Evolutionary conservation across 2,329 filamentous ascomycete species (phyloP).

Genomic region (Dichotomopilus funicola): DNA sequence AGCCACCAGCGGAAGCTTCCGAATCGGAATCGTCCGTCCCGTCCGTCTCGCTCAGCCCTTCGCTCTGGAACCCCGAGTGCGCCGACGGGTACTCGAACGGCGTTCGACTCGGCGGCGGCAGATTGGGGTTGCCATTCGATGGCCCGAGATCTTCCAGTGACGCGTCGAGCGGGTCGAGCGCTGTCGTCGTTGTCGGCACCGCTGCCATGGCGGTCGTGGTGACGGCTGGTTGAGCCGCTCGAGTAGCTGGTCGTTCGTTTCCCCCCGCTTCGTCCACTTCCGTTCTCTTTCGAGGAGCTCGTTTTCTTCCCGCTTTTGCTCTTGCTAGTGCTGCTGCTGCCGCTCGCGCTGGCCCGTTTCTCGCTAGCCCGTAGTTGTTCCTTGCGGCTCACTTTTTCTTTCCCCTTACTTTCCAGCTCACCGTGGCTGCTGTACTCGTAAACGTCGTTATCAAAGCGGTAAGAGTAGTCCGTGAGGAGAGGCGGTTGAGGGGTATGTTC

Average conservation of each 20-base stretch:
- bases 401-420: not conserved
- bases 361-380: conserved; percentile 3
- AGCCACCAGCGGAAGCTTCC: conserved; percentile 46
- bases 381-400: conserved; percentile 11
- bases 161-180: conserved; percentile 36
- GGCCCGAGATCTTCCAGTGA: conserved; percentile 51
- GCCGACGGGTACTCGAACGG: conserved; percentile 37
- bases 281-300: conserved; percentile 1
- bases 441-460: conserved; percentile 15
- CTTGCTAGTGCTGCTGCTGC: conserved; percentile 14
- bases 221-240: not conserved
- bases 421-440: conserved; percentile 3
- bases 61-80: conserved; percentile 38
- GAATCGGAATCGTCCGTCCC: conserved; percentile 31
- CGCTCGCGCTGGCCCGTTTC: conserved; percentile 8
- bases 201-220: conserved; percentile 18
- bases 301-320: not conserved
- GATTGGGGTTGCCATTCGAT: conserved; percentile 29
- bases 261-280: conserved; percentile 2
- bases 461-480: conserved; percentile 15
- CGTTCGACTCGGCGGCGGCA: conserved; percentile 12
- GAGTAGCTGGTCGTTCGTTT: conserved; percentile 7
- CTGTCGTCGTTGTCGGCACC: conserved; percentile 23
- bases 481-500: conserved; percentile 20
- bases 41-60: conserved; percentile 31